These are phyloP conservation scores for Flagelloscypha sp. DNA, from an alignment of 768 basidiomycete species.

Conservation along the genomic window DNA sequence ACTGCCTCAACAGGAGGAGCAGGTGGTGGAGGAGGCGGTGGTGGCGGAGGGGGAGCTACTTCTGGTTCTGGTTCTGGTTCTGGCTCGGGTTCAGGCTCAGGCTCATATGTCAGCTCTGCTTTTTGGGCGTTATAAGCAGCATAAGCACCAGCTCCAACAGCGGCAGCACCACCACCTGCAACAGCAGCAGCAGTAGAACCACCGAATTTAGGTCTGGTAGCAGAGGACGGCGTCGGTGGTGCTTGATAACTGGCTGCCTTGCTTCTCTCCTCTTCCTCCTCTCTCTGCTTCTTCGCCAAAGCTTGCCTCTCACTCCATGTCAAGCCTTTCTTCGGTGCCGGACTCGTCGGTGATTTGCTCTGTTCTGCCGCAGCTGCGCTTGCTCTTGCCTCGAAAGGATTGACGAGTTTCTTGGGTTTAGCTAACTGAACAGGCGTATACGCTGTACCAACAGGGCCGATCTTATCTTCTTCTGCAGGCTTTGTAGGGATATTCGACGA, in stretches of 20 bases:
- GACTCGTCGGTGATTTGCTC: constrained; percentile 9
- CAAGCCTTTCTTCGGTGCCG: constrained; percentile 60
- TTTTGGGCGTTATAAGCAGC: constrained; percentile 22
- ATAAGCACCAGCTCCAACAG: constrained; percentile 23
- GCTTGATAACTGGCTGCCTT: constrained; percentile 43
- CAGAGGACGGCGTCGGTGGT: constrained; percentile 26
- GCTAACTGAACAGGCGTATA: constrained; percentile 84
- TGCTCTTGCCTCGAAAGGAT: constrained; percentile 67
- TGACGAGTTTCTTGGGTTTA: constrained; percentile 80
- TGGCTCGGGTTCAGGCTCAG: constrained; percentile 24
- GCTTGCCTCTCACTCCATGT: constrained; percentile 95
- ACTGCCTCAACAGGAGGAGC: constrained; percentile 8
- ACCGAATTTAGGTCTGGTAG: constrained; percentile 28
- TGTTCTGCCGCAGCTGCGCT: constrained; percentile 27
- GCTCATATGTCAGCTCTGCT: constrained; percentile 19
- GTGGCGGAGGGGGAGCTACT: constrained; percentile 31
- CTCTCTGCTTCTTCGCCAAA: constrained; percentile 76
- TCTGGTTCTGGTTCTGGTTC: constrained; percentile 35
- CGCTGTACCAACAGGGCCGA: constrained; percentile 77
- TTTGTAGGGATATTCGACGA: constrained; percentile 51
- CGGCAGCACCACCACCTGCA: constrained; percentile 23
- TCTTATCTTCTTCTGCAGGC: constrained; percentile 72
- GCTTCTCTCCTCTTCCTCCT: constrained; percentile 67
- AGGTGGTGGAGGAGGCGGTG: constrained; percentile 27
- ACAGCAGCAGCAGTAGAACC: constrained; percentile 38